A percentile compares a stretch with the other conserved stretches of the same genome.
These are phyloP conservation scores for Nissolia schottii DNA, from an alignment of 306 rosid genomes.

Conservation along the genomic window DNA sequence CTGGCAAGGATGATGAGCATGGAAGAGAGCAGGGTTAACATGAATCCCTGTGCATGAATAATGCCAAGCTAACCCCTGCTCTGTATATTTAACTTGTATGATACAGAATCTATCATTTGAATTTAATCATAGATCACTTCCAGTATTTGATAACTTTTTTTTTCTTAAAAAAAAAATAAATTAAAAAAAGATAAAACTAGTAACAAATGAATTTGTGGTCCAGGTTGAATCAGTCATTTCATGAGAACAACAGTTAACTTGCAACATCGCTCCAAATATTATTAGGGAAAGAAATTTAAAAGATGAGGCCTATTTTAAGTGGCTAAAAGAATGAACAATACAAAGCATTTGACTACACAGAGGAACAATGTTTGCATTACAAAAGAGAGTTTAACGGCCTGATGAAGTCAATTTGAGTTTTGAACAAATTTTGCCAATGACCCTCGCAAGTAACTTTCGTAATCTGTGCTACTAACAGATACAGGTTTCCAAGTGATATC, in stretches of 20 bases:
- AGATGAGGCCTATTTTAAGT: not conserved
- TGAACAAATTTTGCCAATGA: constrained; percentile 24
- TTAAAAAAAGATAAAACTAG: not conserved
- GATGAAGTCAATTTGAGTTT: not conserved
- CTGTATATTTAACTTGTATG: too few relatives aligned
- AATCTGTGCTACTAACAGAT: not conserved
- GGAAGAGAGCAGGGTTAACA: too few relatives aligned
- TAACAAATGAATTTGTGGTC: not conserved
- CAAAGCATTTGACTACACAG: not conserved
- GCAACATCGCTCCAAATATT: not conserved
- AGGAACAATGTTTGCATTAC: not conserved
- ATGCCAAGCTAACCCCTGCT: too few relatives aligned
- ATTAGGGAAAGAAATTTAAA: not conserved
- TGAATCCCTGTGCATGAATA: too few relatives aligned
- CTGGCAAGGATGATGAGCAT: too few relatives aligned
- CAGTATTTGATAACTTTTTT: not conserved
- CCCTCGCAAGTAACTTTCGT: constrained; percentile 12
- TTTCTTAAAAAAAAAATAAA: not conserved
- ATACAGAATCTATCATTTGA: too few relatives aligned
- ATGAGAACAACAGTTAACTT: not conserved
- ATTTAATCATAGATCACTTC: not conserved
- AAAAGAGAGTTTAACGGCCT: not conserved
- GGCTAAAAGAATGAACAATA: not conserved
- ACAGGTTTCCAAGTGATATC: not conserved
- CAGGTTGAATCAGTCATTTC: not conserved